phyloP scores from a whole-genome alignment of 1,139 yeast genomes.

The Komagataea norvegica region DNA sequence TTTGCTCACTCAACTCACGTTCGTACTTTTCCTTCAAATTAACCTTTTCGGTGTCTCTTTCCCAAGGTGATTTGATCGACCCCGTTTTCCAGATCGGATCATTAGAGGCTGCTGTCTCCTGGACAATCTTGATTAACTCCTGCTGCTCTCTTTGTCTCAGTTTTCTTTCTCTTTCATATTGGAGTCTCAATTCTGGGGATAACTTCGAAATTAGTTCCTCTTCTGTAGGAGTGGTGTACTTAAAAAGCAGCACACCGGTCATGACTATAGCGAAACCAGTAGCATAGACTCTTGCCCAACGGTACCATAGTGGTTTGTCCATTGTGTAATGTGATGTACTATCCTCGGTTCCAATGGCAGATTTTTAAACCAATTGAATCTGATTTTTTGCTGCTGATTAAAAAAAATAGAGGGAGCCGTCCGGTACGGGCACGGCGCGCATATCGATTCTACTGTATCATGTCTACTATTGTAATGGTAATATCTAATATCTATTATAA shows the following conservation, averaged over 20 bases:
- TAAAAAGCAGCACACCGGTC: slow-evolving; percentile 60
- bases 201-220: slow-evolving; percentile 68
- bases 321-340: slow-evolving; percentile 14
- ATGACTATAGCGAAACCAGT: slow-evolving; percentile 62
- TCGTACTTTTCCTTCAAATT: slow-evolving; percentile 45
- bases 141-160: slow-evolving; percentile 63
- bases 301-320: slow-evolving; percentile 45
- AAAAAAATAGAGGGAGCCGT: background rate
- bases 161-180: slow-evolving; percentile 63
- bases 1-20: slow-evolving; percentile 41
- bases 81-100: slow-evolving; percentile 85
- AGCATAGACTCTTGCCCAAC: slow-evolving; percentile 59
- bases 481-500: too few species aligned
- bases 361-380: slow-evolving; percentile 10
- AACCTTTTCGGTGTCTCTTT: slow-evolving; percentile 32
- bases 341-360: too few species aligned
- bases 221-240: slow-evolving; percentile 77
- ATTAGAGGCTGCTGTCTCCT: slow-evolving; percentile 54
- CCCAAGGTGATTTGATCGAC: slow-evolving; percentile 62
- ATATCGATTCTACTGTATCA: too few species aligned
- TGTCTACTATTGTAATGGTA: too few species aligned
- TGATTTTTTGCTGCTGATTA: slow-evolving; percentile 10
- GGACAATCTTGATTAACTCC: slow-evolving; percentile 60
- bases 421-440: slow-evolving; percentile 6
- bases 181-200: slow-evolving; percentile 79